Percentiles rank a stretch among this genome's conserved stretches.
phyloP scores from a whole-genome alignment of 495 filamentous ascomycete genomes.

The Filosporella fistucella region DNA sequence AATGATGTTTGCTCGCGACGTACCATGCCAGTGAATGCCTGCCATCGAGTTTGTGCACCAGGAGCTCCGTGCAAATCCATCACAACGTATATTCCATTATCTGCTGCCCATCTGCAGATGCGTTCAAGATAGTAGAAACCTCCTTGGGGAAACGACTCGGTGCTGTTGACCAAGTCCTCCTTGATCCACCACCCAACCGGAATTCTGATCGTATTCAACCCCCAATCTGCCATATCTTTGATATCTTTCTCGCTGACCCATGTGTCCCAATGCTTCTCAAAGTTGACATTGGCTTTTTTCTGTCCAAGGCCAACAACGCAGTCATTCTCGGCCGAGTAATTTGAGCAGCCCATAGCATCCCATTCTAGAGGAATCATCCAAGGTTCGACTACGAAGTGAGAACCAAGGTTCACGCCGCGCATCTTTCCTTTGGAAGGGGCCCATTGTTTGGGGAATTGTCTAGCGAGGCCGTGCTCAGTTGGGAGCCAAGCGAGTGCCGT shows the following conservation, averaged over 20 bases:
- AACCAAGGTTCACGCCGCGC: slow-evolving; percentile 58
- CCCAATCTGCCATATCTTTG: slow-evolving; percentile 42
- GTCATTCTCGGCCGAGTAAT: slow-evolving; percentile 47
- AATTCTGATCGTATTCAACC: slow-evolving; percentile 59
- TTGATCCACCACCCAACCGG: slow-evolving; percentile 62
- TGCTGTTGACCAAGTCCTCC: slow-evolving; percentile 51
- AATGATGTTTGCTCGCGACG: too few relatives aligned
- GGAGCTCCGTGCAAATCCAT: slow-evolving; percentile 63
- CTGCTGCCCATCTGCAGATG: slow-evolving; percentile 50
- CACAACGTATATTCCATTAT: slow-evolving; percentile 56
- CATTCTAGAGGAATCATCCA: slow-evolving; percentile 51
- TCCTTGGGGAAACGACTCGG: slow-evolving; percentile 55
- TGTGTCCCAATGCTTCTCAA: slow-evolving; percentile 51
- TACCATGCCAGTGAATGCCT: slow-evolving; percentile 53
- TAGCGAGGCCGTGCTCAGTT: too few relatives aligned
- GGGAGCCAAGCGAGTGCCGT: too few relatives aligned
- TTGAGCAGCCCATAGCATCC: slow-evolving; percentile 51
- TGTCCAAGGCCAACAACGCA: slow-evolving; percentile 53
- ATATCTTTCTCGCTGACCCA: slow-evolving; percentile 58
- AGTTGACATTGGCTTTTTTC: slow-evolving; percentile 44
- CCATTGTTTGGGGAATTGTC: slow-evolving; percentile 30
- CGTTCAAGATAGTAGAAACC: slow-evolving; percentile 48
- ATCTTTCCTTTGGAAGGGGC: too few relatives aligned
- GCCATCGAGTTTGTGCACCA: slow-evolving; percentile 45
- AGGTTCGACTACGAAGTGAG: slow-evolving; percentile 54